phyloP scores from a whole-genome alignment of 2,329 filamentous ascomycete genomes.

The Aspergillus fumigatus region DNA sequence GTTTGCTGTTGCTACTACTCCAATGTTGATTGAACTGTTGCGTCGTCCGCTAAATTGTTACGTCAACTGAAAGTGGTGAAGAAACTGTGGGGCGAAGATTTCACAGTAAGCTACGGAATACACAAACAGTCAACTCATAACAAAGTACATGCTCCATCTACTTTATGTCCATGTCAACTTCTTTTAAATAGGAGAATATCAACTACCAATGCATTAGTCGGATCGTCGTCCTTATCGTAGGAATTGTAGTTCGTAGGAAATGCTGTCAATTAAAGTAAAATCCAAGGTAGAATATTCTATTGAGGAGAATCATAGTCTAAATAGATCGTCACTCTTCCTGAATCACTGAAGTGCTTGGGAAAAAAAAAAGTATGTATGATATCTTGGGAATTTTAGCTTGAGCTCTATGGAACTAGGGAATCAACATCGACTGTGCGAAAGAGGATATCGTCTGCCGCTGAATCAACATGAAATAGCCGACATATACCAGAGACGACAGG shows the following conservation, averaged over 20 bases:
- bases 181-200: background rate
- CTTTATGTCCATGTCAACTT: background rate
- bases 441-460: background rate
- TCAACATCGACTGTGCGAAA: too few relatives aligned
- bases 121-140: background rate
- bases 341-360: too few relatives aligned
- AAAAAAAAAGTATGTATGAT: too few relatives aligned
- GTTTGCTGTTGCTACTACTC: constrained; percentile 21
- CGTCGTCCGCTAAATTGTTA: constrained; percentile 10
- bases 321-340: too few relatives aligned
- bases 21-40: constrained; percentile 5
- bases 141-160: background rate
- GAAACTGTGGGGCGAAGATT: constrained; percentile 14
- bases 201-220: background rate
- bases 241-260: too few relatives aligned
- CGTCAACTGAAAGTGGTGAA: constrained; percentile 13
- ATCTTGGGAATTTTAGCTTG: too few relatives aligned
- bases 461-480: constrained; percentile 13
- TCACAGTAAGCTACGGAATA: background rate
- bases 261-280: too few relatives aligned
- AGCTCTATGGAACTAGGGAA: too few relatives aligned
- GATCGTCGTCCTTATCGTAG: too few relatives aligned
- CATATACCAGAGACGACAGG: constrained; percentile 17
- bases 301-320: too few relatives aligned
- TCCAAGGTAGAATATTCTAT: too few relatives aligned